phyloP scores from a whole-genome alignment of 2,329 filamentous ascomycete species.

The Hypoxylon sp. region DNA sequence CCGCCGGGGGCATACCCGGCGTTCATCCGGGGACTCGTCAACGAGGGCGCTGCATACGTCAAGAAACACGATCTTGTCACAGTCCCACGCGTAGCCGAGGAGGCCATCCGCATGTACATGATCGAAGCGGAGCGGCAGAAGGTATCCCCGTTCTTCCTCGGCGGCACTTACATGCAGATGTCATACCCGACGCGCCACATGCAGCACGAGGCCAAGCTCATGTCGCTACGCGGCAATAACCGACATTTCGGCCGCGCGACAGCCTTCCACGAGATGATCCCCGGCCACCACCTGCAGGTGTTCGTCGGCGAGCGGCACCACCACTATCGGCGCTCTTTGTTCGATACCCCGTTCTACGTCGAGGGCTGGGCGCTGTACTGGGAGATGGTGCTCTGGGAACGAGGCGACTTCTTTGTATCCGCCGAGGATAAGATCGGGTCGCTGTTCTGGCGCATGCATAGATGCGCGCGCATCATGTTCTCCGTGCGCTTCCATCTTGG shows the following conservation, averaged over 20 bases:
- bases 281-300: conserved; percentile 69
- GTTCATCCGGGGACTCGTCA: conserved; percentile 66
- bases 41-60: conserved; percentile 68
- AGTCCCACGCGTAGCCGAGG: conserved; percentile 66
- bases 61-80: conserved; percentile 68
- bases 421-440: conserved; percentile 70
- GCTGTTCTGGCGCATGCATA: conserved; percentile 75
- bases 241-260: conserved; percentile 70
- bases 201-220: conserved; percentile 68
- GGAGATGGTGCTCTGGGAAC: conserved; percentile 71
- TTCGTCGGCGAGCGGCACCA: conserved; percentile 63
- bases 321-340: conserved; percentile 64
- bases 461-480: conserved; percentile 72
- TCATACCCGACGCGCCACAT: conserved; percentile 69
- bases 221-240: conserved; percentile 73
- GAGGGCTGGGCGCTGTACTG: conserved; percentile 75
- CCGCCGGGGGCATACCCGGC: conserved; percentile 67
- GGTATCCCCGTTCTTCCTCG: conserved; percentile 72
- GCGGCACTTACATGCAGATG: conserved; percentile 67
- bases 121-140: conserved; percentile 68
- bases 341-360: conserved; percentile 71
- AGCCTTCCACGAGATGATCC: conserved; percentile 74
- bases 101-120: conserved; percentile 70
- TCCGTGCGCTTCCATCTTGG: conserved; percentile 71
- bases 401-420: conserved; percentile 64